phyloP scores from a whole-genome alignment of 805 yeast genomes.

The Teunomyces barrocoloradensis region DNA sequence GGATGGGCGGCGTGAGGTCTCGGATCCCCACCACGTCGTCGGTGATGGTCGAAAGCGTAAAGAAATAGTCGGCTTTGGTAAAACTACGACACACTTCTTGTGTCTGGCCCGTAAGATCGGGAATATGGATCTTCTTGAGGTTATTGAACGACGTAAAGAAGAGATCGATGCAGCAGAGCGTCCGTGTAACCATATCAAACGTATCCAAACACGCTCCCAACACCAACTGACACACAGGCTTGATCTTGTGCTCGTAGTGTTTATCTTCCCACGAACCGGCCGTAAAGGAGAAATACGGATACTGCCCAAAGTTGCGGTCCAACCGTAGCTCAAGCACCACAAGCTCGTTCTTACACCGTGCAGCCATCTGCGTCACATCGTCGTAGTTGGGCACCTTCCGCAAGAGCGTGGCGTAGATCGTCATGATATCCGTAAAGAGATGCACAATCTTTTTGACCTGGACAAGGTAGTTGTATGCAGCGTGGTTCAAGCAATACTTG shows the following conservation, averaged over 20 bases:
- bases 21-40: slow-evolving; percentile 23
- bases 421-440: slow-evolving; percentile 35
- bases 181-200: slow-evolving; percentile 17
- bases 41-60: slow-evolving; percentile 29
- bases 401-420: slow-evolving; percentile 38
- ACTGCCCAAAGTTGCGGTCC: slow-evolving; percentile 25
- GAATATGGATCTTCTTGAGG: slow-evolving; percentile 32
- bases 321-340: slow-evolving; percentile 31
- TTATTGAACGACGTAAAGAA: slow-evolving; percentile 39
- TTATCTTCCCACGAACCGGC: slow-evolving; percentile 16
- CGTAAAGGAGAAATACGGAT: slow-evolving; percentile 4
- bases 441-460: slow-evolving; percentile 33
- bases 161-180: slow-evolving; percentile 34
- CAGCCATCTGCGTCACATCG: slow-evolving; percentile 36
- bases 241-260: slow-evolving; percentile 13
- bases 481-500: slow-evolving; percentile 32
- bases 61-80: slow-evolving; percentile 24
- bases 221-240: slow-evolving; percentile 10
- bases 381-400: slow-evolving; percentile 40
- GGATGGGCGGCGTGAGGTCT: slow-evolving; percentile 19
- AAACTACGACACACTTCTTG: slow-evolving; percentile 24
- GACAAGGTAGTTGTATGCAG: slow-evolving; percentile 24
- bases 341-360: slow-evolving; percentile 17
- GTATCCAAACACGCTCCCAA: slow-evolving; percentile 10
- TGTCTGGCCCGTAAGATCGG: slow-evolving; percentile 34